Evolutionary conservation across 257 asterid genomes (phyloP).

Genomic region (Jaltomata sinuosa): DNA sequence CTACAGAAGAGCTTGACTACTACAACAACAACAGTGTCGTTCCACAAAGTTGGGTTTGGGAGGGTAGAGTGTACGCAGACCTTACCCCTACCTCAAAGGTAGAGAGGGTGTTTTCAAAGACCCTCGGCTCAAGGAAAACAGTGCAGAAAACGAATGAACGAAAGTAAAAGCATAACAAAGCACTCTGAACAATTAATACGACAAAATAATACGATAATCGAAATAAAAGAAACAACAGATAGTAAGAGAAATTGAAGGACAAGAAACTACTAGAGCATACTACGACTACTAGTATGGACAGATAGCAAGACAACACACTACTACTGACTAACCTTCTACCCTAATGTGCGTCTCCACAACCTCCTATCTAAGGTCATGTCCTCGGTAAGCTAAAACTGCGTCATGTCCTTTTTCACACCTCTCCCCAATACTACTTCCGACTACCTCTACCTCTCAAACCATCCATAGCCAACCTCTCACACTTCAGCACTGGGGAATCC

Average conservation of each 20-base stretch:
- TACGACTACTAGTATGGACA: background rate
- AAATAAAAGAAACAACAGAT: too few relatives aligned
- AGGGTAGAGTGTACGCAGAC: background rate
- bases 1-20: background rate
- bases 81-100: too few relatives aligned
- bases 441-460: background rate
- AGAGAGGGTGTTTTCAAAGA: too few relatives aligned
- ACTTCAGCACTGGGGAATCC: background rate
- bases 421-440: background rate
- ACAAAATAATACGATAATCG: too few relatives aligned
- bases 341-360: background rate
- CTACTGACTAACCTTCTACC: background rate
- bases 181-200: too few relatives aligned
- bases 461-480: background rate
- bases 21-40: too few relatives aligned
- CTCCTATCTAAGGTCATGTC: background rate
- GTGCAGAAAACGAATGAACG: too few relatives aligned
- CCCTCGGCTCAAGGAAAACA: too few relatives aligned
- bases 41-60: too few relatives aligned
- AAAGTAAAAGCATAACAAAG: too few relatives aligned
- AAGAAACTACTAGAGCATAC: too few relatives aligned
- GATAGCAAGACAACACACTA: background rate
- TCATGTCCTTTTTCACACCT: background rate
- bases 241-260: too few relatives aligned
- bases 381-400: background rate